These are phyloP conservation scores for Basipetospora chlamydospora DNA, from an alignment of 2,329 filamentous ascomycete species.

Conservation along the genomic window DNA sequence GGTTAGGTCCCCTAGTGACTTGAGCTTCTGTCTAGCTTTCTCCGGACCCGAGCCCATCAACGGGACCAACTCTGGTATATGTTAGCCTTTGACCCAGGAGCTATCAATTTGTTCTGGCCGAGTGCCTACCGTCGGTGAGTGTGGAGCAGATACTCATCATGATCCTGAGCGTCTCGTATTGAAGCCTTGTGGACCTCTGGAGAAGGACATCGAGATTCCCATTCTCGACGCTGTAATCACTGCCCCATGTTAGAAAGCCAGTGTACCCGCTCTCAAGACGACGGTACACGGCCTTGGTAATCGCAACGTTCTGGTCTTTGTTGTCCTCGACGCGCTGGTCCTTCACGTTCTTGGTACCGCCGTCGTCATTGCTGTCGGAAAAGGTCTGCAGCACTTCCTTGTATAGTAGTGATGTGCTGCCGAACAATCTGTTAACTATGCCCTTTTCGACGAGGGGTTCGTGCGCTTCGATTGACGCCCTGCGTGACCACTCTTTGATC, in stretches of 20 bases:
- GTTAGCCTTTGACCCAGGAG: too few species aligned
- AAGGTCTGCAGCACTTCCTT: background rate
- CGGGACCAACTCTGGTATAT: too few species aligned
- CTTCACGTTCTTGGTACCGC: too few species aligned
- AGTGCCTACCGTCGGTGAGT: background rate
- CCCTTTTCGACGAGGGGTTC: background rate
- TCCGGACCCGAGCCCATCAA: too few species aligned
- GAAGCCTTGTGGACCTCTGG: background rate
- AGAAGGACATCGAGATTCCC: background rate
- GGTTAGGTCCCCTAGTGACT: too few species aligned
- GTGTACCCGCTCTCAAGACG: background rate
- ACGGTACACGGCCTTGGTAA: background rate
- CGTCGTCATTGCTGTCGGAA: background rate
- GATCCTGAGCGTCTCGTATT: background rate
- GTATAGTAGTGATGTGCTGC: background rate
- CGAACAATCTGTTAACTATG: background rate
- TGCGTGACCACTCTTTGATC: background rate
- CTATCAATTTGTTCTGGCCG: too few species aligned
- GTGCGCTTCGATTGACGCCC: background rate
- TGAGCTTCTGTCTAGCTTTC: too few species aligned
- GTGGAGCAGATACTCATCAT: constrained; percentile 1
- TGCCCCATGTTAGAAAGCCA: background rate
- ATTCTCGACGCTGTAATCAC: background rate
- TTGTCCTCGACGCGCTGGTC: too few species aligned
- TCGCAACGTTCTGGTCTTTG: background rate